Conservation (phyloP, 306 rosid species). For the Sophora flavescens region DNA sequence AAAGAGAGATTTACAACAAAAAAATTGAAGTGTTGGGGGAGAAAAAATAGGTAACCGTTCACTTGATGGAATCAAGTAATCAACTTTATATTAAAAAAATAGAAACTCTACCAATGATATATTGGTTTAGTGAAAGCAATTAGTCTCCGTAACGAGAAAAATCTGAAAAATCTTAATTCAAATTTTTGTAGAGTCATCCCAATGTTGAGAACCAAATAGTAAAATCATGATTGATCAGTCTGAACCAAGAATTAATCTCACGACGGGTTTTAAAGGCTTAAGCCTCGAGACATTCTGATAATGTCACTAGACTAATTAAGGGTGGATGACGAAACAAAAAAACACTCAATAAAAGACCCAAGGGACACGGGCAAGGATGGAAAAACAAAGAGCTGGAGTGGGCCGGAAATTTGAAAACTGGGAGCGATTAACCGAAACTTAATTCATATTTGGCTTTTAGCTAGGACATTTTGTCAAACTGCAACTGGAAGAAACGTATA, state of each 20-base stretch:
- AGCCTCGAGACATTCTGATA: no score
- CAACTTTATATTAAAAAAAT: background rate
- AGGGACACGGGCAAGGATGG: background rate
- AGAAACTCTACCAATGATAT: background rate
- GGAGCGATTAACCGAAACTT: background rate
- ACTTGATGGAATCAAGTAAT: background rate
- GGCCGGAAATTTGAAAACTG: background rate
- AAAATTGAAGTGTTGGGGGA: background rate
- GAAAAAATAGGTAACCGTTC: background rate
- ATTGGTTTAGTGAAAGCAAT: no score
- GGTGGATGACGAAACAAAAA: no score
- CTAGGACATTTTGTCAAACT: background rate
- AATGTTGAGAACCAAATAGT: no score
- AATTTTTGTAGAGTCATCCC: no score
- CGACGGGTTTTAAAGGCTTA: no score
- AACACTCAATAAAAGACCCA: background rate
- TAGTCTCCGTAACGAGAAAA: no score
- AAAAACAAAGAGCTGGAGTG: background rate
- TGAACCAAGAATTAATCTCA: no score
- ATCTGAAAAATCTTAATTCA: no score
- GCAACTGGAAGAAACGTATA: background rate
- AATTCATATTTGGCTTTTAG: background rate
- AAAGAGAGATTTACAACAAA: no score
- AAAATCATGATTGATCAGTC: no score
- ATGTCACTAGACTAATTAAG: no score